A percentile compares a stretch with the other conserved stretches of the same genome.
Conservation (phyloP, 192 early-diverging fungal species). For the Coemansia sp. region DNA sequence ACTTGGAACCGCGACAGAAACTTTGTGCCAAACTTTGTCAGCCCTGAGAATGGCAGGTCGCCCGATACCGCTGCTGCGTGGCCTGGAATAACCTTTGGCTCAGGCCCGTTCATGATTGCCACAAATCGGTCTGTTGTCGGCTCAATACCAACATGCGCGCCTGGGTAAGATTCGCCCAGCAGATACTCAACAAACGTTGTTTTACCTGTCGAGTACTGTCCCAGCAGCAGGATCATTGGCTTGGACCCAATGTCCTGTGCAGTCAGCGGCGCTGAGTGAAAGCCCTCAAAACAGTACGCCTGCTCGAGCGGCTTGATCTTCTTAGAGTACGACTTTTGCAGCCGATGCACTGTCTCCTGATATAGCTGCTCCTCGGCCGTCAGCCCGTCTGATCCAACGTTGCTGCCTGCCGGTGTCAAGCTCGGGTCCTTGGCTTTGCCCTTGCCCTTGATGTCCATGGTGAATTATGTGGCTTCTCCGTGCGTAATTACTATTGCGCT, state of each 20-base stretch:
- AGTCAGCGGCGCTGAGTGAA: conserved; percentile 77
- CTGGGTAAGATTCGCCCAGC: conserved; percentile 76
- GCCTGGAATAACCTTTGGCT: conserved; percentile 79
- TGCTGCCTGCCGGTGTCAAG: conserved; percentile 14
- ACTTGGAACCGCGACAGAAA: conserved; percentile 86
- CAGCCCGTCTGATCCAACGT: conserved; percentile 34
- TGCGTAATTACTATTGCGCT: not conserved
- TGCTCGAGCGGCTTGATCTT: conserved; percentile 75
- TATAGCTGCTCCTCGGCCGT: conserved; percentile 58
- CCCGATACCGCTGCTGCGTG: conserved; percentile 81
- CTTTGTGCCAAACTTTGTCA: conserved; percentile 76
- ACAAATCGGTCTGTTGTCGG: conserved; percentile 87
- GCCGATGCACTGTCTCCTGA: conserved; percentile 58
- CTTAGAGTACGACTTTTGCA: conserved; percentile 68
- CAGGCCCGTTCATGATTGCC: conserved; percentile 75
- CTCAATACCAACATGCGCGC: conserved; percentile 82
- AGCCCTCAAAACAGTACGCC: conserved; percentile 76
- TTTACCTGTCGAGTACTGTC: conserved; percentile 88
- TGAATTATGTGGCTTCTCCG: conserved; percentile 23
- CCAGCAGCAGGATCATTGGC: conserved; percentile 83
- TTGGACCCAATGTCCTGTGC: conserved; percentile 82
- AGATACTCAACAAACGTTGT: conserved; percentile 81
- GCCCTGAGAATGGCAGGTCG: conserved; percentile 79
- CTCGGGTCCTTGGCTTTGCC: conserved; percentile 31
- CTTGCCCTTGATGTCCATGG: not conserved